phyloP scores from a whole-genome alignment of 768 basidiomycete genomes.

The Scleroderma bovista region DNA sequence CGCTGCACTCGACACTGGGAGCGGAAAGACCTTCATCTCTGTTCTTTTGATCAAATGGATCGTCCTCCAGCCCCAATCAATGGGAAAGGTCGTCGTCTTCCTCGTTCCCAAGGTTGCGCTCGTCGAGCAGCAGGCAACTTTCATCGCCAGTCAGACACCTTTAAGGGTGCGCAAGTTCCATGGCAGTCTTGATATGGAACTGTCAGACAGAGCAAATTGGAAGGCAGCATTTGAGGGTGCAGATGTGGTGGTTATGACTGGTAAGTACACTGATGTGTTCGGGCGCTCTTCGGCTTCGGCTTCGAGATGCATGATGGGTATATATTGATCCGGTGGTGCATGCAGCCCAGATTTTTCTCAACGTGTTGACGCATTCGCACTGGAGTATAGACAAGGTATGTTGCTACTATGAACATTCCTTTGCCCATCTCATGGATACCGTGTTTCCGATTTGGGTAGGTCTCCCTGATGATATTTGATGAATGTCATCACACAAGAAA shows the following conservation, averaged over 20 bases:
- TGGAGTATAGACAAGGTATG: constrained; percentile 64
- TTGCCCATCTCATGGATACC: constrained; percentile 1
- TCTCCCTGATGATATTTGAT: constrained; percentile 52
- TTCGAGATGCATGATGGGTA: background rate
- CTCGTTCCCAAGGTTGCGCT: constrained; percentile 82
- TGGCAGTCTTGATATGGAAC: constrained; percentile 66
- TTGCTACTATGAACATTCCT: background rate
- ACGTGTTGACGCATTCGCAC: constrained; percentile 74
- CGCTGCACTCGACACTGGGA: constrained; percentile 54
- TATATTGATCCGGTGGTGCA: constrained; percentile 1
- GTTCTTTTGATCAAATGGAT: constrained; percentile 73
- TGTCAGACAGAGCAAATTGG: constrained; percentile 66
- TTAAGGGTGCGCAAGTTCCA: constrained; percentile 64
- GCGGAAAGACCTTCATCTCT: constrained; percentile 58
- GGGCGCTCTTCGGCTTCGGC: background rate
- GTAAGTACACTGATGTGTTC: constrained; percentile 33
- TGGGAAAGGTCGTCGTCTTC: constrained; percentile 66
- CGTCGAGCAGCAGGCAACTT: constrained; percentile 76
- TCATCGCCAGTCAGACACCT: constrained; percentile 58
- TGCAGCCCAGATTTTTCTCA: constrained; percentile 76
- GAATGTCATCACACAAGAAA: constrained; percentile 55
- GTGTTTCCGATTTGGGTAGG: constrained; percentile 34
- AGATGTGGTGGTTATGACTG: constrained; percentile 85
- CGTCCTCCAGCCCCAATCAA: constrained; percentile 41
- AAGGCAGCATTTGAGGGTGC: constrained; percentile 50